Base-by-base conservation (phyloP, 2,329 filamentous ascomycete genomes). In the Hysterium pulicare region DNA sequence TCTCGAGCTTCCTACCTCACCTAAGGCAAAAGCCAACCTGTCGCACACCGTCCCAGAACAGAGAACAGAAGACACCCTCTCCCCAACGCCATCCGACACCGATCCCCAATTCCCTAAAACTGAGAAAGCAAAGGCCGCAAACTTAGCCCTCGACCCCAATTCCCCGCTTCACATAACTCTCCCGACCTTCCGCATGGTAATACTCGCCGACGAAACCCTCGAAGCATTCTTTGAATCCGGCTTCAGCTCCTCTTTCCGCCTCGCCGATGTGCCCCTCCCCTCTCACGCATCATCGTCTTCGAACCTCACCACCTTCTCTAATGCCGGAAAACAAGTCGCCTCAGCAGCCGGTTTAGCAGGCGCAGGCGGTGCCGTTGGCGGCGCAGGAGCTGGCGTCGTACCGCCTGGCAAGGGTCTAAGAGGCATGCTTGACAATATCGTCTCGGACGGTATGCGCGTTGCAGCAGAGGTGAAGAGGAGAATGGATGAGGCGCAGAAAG, bases 141-240 rank as follows among this genome's bases (percentile, higher is more conserved):
- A 98, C 61, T 82, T 84, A 7, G 93, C 93, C 1, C 78, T 98
- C 3, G 90, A 98, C 62, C 93, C 93, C 2, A 84, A 89, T 20
- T 91, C 95, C 50, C 93, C 93, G 5, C 78, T 98, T 1, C 87
- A 96, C 64, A 96, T 98, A 59, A 97, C 93, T 1, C 78, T 98
- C 1, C 93, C 93, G 1, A 98, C 93, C 1, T 98, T 98, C 77
- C 86, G 93, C 51, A 98, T 98, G 93, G 90, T 98, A 3, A 87
- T 98, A 8, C 81, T 98, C 6, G 93, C 93, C 33, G 93, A 98
- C 60, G 93, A 98, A 66, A 78, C 94, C 1, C 80, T 98, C 5
- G 91, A 98, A 59, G 87, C 94, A 54, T 98, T 98, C 70, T 98
- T 98, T 64, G 93, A 98, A 70, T 87, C 88, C 1, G 94, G 90